A percentile compares a stretch with the other conserved stretches of the same genome.
Evolutionary conservation across 2,329 filamentous ascomycete species (phyloP).

Genomic region (Herpotrichia juniperi): DNA sequence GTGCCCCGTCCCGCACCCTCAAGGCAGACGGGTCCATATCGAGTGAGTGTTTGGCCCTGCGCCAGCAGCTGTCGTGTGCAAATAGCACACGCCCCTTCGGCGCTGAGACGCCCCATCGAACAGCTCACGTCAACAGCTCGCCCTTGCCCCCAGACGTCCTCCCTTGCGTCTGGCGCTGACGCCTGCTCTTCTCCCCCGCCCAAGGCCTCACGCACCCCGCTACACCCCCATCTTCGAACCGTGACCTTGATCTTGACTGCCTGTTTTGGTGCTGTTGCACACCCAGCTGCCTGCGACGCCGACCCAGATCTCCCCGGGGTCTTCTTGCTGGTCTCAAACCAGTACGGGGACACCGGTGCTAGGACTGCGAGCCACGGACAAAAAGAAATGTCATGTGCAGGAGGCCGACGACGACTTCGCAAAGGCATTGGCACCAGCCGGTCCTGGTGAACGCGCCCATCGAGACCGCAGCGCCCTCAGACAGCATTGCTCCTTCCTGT

Average conservation of each 20-base stretch:
- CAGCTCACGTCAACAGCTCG: conserved; percentile 7
- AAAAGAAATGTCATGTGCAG: conserved; percentile 47
- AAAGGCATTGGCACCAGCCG: conserved; percentile 51
- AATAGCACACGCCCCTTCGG: not conserved
- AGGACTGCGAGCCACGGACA: conserved; percentile 14
- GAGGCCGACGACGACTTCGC: conserved; percentile 46
- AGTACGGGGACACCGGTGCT: conserved; percentile 21
- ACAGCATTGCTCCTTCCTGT: not conserved
- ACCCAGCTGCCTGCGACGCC: not conserved
- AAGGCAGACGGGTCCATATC: conserved; percentile 5
- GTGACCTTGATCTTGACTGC: not conserved
- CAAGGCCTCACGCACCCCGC: conserved; percentile 5
- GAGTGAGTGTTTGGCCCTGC: conserved; percentile 9
- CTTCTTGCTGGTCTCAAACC: conserved; percentile 33
- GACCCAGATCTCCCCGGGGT: conserved; percentile 21
- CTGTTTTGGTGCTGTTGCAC: not conserved
- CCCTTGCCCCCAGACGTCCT: conserved; percentile 10
- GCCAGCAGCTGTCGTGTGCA: not conserved
- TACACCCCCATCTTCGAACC: not conserved
- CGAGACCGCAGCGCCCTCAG: conserved; percentile 2
- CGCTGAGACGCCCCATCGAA: not conserved
- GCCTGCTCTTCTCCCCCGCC: conserved; percentile 8
- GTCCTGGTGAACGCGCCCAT: conserved; percentile 45
- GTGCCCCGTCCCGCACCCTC: conserved; percentile 5
- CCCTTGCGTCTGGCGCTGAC: conserved; percentile 1